Conservation (phyloP, 2,329 filamentous ascomycete genomes). For the Fonsecaea nubica region DNA sequence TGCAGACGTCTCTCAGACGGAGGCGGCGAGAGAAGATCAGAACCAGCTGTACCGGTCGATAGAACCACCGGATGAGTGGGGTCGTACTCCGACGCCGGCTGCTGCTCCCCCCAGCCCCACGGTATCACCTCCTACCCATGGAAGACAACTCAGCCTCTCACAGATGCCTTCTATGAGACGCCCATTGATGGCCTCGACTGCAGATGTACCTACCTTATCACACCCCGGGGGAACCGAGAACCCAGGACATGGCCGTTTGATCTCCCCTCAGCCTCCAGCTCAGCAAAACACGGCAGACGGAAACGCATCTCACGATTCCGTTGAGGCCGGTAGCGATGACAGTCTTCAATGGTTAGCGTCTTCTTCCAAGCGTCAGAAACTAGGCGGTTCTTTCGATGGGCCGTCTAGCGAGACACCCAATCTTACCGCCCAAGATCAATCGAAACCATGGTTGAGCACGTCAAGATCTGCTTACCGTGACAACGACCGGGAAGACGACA, state of each 20-base stretch:
- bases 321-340: constrained; percentile 31
- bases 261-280: background rate
- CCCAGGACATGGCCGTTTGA: background rate
- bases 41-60: constrained; percentile 31
- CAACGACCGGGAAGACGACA: constrained; percentile 59
- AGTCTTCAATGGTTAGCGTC: constrained; percentile 25
- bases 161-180: constrained; percentile 25
- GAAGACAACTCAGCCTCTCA: constrained; percentile 22
- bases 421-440: background rate
- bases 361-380: constrained; percentile 31
- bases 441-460: background rate
- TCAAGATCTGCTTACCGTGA: background rate
- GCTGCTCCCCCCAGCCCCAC: background rate
- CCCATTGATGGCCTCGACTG: constrained; percentile 30
- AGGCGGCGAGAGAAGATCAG: constrained; percentile 42
- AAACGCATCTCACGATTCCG: constrained; percentile 19
- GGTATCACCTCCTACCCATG: constrained; percentile 4
- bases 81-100: background rate
- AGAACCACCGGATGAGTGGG: background rate
- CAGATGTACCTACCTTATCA: constrained; percentile 30
- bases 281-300: constrained; percentile 7
- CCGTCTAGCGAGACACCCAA: constrained; percentile 8
- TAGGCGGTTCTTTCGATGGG: constrained; percentile 34
- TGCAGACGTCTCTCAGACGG: constrained; percentile 63
- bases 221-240: constrained; percentile 5